These are phyloP conservation scores for Schizopora paradoxa DNA, from an alignment of 1,284 basidiomycete genomes.

Conservation along the genomic window DNA sequence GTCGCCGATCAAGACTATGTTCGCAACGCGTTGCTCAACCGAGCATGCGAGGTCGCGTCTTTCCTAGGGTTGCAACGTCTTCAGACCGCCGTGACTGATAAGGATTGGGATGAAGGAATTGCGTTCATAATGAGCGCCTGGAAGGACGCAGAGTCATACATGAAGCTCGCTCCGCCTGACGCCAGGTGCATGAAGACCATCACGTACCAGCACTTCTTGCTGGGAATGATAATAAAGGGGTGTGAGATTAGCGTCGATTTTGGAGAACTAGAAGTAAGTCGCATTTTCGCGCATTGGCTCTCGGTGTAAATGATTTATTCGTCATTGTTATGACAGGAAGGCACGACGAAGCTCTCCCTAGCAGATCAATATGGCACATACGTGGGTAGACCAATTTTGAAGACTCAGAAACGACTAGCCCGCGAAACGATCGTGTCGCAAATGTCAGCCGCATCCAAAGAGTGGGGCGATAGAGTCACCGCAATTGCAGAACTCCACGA, in stretches of 20 bases:
- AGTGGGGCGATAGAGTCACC: no score
- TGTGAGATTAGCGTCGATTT: no score
- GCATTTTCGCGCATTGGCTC: no score
- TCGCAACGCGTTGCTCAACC: conserved; percentile 47
- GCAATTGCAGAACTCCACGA: no score
- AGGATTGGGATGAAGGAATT: conserved; percentile 50
- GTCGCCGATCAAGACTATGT: conserved; percentile 47
- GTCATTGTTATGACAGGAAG: no score
- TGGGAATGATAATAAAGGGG: no score
- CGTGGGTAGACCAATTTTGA: conserved; percentile 36
- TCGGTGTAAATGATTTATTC: no score
- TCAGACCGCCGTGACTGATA: conserved; percentile 35
- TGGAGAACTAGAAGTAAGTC: no score
- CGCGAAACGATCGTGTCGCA: no score
- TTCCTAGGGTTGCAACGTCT: conserved; percentile 46
- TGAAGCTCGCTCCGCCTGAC: conserved; percentile 53
- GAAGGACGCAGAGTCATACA: conserved; percentile 53
- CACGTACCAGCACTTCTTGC: neutral
- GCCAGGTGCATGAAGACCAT: conserved; percentile 40
- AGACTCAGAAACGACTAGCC: conserved; percentile 44
- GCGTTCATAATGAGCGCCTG: conserved; percentile 49
- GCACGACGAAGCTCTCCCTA: conserved; percentile 38
- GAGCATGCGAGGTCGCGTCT: conserved; percentile 53
- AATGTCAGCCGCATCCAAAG: no score
- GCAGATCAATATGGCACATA: conserved; percentile 44